phyloP scores from a whole-genome alignment of 345 rosid genomes.

The Diplotaxis tenuifolia region DNA sequence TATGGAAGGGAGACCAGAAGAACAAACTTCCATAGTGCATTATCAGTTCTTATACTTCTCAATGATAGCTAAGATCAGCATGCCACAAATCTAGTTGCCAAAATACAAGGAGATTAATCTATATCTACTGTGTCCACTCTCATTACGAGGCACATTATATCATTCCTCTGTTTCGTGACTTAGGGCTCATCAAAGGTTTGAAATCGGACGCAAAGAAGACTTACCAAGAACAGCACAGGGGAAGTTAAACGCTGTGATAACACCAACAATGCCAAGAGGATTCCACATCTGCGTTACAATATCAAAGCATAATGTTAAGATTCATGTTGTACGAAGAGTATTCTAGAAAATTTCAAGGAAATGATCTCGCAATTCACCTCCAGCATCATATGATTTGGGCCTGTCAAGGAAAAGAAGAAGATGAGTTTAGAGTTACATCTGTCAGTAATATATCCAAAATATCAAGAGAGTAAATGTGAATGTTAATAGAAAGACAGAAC shows the following conservation, averaged over 20 bases:
- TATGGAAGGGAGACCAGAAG: background rate
- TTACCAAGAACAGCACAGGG: constrained; percentile 98
- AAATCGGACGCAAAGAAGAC: constrained; percentile 26
- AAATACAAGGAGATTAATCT: background rate
- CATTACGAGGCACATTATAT: too few relatives aligned
- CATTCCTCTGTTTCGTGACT: background rate
- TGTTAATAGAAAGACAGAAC: constrained; percentile 33
- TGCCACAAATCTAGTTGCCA: background rate
- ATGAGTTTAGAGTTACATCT: constrained; percentile 18
- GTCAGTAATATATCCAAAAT: background rate
- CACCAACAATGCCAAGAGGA: constrained; percentile 97
- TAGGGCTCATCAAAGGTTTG: background rate
- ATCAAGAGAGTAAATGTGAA: background rate
- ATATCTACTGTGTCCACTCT: background rate
- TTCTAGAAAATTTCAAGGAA: constrained; percentile 3
- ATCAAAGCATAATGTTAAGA: constrained; percentile 22
- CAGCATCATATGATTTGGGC: constrained; percentile 93
- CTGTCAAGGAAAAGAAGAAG: constrained; percentile 48
- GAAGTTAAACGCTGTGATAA: constrained; percentile 94
- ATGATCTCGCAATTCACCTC: constrained; percentile 56
- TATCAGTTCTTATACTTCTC: background rate
- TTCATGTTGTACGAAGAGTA: background rate
- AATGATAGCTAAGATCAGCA: background rate
- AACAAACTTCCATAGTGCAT: background rate
- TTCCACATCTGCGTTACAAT: constrained; percentile 75